Evolutionary conservation across 2,329 filamentous ascomycete species (phyloP).

Genomic region (Canariomyces notabilis): DNA sequence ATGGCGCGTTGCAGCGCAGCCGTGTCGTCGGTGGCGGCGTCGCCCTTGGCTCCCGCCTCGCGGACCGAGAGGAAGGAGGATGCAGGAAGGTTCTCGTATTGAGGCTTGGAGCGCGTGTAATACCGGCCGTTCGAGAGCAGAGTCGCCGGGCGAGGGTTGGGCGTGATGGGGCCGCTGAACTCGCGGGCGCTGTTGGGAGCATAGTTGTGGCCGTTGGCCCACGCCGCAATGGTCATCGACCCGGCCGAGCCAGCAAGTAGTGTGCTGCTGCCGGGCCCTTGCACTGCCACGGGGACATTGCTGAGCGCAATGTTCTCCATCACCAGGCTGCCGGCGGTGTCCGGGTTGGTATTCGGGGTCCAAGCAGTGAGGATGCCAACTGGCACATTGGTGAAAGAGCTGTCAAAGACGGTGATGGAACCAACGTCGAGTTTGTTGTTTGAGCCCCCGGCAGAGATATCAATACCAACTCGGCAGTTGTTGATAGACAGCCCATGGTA

Average conservation of each 20-base stretch:
- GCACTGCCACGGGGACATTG: constrained; percentile 38
- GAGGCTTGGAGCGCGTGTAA: constrained; percentile 64
- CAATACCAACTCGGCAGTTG: constrained; percentile 55
- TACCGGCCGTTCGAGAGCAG: constrained; percentile 48
- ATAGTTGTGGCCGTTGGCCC: constrained; percentile 66
- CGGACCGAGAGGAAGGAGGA: constrained; percentile 52
- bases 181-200: constrained; percentile 34
- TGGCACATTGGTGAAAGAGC: constrained; percentile 57
- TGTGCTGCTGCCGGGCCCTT: constrained; percentile 32
- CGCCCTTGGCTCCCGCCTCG: constrained; percentile 35
- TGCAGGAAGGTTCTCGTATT: constrained; percentile 56
- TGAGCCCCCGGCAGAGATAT: constrained; percentile 48
- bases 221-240: constrained; percentile 51
- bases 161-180: constrained; percentile 44
- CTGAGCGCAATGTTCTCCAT: constrained; percentile 44
- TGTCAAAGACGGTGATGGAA: constrained; percentile 67
- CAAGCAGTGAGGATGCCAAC: constrained; percentile 61
- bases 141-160: constrained; percentile 44
- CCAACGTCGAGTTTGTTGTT: constrained; percentile 54
- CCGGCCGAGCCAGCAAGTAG: constrained; percentile 51
- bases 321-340: constrained; percentile 52
- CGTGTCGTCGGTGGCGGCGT: constrained; percentile 57
- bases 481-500: constrained; percentile 58
- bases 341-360: constrained; percentile 35
- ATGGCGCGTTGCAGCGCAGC: constrained; percentile 54